Evolutionary conservation across 2,329 filamentous ascomycete genomes (phyloP).

Genomic region (Claviceps sp.): DNA sequence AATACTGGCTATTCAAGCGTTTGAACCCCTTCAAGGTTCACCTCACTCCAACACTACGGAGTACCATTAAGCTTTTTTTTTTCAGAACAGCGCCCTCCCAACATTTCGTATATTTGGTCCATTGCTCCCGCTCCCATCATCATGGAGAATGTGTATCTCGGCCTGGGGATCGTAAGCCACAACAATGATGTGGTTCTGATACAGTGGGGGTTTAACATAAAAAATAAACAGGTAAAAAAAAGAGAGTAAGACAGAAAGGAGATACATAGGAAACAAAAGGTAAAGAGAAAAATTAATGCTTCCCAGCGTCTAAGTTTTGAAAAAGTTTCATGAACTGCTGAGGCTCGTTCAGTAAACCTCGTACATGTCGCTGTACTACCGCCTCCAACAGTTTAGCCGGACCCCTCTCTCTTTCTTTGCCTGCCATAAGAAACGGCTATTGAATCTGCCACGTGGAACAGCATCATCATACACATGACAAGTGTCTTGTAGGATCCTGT

Average conservation of each 20-base stretch:
- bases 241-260: slow-evolving; percentile 1
- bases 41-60: neutral
- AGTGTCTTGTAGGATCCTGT: slow-evolving; percentile 2
- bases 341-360: neutral
- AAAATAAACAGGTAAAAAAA: neutral
- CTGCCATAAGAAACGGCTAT: neutral
- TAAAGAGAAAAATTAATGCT: slow-evolving; percentile 2
- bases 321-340: neutral
- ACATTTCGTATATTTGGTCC: neutral
- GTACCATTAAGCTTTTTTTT: slow-evolving; percentile 2
- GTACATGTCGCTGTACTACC: slow-evolving; percentile 3
- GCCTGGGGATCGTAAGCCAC: neutral
- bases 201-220: neutral
- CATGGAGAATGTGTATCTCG: neutral
- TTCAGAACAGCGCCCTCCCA: neutral
- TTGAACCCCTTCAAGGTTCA: slow-evolving; percentile 5
- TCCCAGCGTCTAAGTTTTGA: slow-evolving; percentile 4
- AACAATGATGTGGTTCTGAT: neutral
- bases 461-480: neutral
- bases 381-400: neutral
- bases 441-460: neutral
- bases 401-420: neutral
- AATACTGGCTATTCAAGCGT: slow-evolving; percentile 16
- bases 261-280: neutral
- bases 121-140: neutral